Evolutionary conservation across 140 eudicot genomes (phyloP).

Genomic region (Oenanthe javanica): DNA sequence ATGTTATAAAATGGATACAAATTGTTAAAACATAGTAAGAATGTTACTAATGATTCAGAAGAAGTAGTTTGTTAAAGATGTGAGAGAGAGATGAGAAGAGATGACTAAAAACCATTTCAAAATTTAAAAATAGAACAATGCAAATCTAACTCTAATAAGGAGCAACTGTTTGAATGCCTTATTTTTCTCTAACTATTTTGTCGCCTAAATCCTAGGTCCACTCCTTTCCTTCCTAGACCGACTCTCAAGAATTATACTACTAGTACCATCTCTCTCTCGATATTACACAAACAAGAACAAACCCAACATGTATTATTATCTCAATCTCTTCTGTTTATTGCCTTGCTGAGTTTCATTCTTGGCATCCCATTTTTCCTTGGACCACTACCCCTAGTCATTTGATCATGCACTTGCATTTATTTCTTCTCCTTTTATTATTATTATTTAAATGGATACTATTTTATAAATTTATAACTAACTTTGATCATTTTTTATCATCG

Average conservation of each 20-base stretch:
- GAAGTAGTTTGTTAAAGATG: neutral
- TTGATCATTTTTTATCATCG: no score
- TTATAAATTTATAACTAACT: no score
- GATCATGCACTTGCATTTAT: no score
- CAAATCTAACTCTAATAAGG: neutral
- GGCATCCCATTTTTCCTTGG: neutral
- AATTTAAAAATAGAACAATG: slow-evolving; percentile 5
- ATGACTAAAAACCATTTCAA: neutral
- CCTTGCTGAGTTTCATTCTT: neutral
- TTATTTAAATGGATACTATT: no score
- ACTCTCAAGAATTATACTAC: slow-evolving; percentile 6
- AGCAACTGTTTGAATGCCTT: slow-evolving; percentile 1
- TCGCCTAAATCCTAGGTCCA: slow-evolving; percentile 16
- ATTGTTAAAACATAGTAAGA: slow-evolving; percentile 11
- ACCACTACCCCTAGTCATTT: neutral
- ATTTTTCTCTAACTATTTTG: neutral
- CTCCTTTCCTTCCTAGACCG: slow-evolving; percentile 17
- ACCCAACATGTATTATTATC: neutral
- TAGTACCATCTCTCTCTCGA: neutral
- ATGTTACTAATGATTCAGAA: neutral
- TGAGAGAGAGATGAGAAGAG: slow-evolving; percentile 4
- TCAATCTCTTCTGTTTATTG: neutral
- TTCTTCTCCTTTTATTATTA: no score
- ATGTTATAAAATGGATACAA: neutral
- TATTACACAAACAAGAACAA: neutral